Conservation (phyloP, 495 filamentous ascomycete genomes). For the Penicillium bialowiezense region DNA sequence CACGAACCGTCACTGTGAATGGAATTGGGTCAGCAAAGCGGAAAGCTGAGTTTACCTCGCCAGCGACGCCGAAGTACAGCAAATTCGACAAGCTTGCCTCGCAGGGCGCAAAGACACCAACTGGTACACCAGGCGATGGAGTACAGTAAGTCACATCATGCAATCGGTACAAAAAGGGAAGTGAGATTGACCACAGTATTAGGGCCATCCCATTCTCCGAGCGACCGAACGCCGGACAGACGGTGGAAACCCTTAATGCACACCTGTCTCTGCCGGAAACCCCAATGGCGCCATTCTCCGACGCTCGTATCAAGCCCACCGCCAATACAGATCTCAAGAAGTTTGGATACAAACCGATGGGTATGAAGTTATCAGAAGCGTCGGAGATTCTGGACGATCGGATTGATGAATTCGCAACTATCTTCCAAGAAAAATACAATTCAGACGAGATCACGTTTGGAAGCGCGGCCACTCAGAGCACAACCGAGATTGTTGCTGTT, state of each 20-base stretch:
- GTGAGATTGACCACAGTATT: constrained; percentile 11
- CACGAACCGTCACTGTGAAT: constrained; percentile 35
- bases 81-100: constrained; percentile 38
- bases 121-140: constrained; percentile 22
- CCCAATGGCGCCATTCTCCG: constrained; percentile 66
- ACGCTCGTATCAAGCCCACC: constrained; percentile 76
- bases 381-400: constrained; percentile 92
- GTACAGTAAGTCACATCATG: constrained; percentile 26
- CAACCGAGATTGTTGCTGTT: constrained; percentile 82
- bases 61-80: constrained; percentile 49
- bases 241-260: constrained; percentile 76
- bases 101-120: constrained; percentile 30
- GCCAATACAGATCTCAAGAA: constrained; percentile 85
- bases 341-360: constrained; percentile 84
- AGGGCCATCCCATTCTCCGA: constrained; percentile 64
- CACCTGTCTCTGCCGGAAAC: constrained; percentile 67
- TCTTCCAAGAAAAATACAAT: constrained; percentile 70
- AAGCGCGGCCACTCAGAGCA: constrained; percentile 78
- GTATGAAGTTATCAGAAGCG: constrained; percentile 88
- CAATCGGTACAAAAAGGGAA: neutral
- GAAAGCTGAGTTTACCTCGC: constrained; percentile 59
- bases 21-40: constrained; percentile 58
- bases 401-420: constrained; percentile 78
- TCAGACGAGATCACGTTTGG: constrained; percentile 82
- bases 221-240: constrained; percentile 73